Percentiles rank a stretch among this genome's conserved stretches.
Conservation (phyloP, 192 early-diverging fungal species). For the Chytriomyces sp. region DNA sequence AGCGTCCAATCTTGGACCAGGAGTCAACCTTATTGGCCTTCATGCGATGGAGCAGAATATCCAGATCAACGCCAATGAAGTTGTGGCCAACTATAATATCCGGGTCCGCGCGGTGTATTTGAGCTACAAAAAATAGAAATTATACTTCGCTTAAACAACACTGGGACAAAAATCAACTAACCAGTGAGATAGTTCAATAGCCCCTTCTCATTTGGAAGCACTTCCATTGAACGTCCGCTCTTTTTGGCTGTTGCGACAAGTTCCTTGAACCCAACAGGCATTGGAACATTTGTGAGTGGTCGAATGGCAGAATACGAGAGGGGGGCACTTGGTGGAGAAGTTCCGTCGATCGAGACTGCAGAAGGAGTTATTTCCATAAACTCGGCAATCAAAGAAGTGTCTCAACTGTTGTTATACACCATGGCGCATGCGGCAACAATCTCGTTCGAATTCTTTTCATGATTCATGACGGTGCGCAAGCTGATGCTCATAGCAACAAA, state of each 20-base stretch:
- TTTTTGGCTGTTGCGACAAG: constrained; percentile 44
- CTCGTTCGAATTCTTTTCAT: constrained; percentile 82
- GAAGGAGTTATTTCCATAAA: background rate
- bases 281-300: constrained; percentile 67
- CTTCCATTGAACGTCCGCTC: constrained; percentile 53
- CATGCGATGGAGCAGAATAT: constrained; percentile 92
- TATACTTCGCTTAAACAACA: too few species aligned
- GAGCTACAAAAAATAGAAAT: constrained; percentile 48
- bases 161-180: constrained; percentile 1
- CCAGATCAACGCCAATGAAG: constrained; percentile 92
- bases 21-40: constrained; percentile 71
- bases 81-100: constrained; percentile 97
- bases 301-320: constrained; percentile 74
- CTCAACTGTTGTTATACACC: constrained; percentile 70
- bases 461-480: constrained; percentile 82
- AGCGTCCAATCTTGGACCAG: constrained; percentile 89
- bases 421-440: constrained; percentile 77
- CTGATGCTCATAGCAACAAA: constrained; percentile 86
- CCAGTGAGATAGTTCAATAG: constrained; percentile 80
- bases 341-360: constrained; percentile 47
- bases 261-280: constrained; percentile 79
- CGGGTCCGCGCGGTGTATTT: constrained; percentile 78
- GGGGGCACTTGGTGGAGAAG: constrained; percentile 29
- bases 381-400: background rate
- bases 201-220: constrained; percentile 68